Evolutionary conservation across 2,329 filamentous ascomycete genomes (phyloP).

Genomic region (Sphaerostilbella broomeana): DNA sequence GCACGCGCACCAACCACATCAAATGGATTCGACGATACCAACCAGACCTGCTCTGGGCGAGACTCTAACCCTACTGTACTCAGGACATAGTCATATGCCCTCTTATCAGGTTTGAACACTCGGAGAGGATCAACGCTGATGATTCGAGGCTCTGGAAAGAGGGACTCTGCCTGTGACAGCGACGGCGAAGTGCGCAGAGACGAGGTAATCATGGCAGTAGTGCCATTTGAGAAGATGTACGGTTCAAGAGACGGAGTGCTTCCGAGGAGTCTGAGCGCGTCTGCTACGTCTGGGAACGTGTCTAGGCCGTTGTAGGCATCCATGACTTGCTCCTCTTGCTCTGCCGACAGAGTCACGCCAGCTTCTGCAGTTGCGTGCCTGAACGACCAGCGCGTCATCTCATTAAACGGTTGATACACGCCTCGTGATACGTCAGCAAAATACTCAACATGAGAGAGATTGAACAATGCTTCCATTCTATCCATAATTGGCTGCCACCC

Average conservation of each 20-base stretch:
- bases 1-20: conserved; percentile 60
- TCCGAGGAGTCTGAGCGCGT: conserved; percentile 44
- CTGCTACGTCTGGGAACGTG: conserved; percentile 57
- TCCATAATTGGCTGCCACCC: too few relatives aligned
- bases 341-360: conserved; percentile 35
- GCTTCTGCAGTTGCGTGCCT: conserved; percentile 57
- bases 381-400: conserved; percentile 57
- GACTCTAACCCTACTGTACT: conserved; percentile 40
- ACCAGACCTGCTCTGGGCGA: conserved; percentile 50
- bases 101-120: conserved; percentile 59
- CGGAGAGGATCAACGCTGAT: conserved; percentile 55
- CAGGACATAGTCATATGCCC: conserved; percentile 55
- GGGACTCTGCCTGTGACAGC: conserved; percentile 38
- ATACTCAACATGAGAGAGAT: too few relatives aligned
- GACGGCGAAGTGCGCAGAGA: conserved; percentile 53
- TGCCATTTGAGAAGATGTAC: conserved; percentile 68
- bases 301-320: conserved; percentile 56
- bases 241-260: conserved; percentile 37
- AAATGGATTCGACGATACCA: conserved; percentile 68
- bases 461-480: too few relatives aligned
- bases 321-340: conserved; percentile 48
- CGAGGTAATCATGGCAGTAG: conserved; percentile 52
- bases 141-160: conserved; percentile 41
- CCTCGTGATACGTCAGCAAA: too few relatives aligned
- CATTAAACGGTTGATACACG: conserved; percentile 43